Evolutionary conservation across 352 stramenopile genomes (phyloP), one percentile per base, ranked within the genome.

Genomic region (Globisporangium takayamanum): DNA sequence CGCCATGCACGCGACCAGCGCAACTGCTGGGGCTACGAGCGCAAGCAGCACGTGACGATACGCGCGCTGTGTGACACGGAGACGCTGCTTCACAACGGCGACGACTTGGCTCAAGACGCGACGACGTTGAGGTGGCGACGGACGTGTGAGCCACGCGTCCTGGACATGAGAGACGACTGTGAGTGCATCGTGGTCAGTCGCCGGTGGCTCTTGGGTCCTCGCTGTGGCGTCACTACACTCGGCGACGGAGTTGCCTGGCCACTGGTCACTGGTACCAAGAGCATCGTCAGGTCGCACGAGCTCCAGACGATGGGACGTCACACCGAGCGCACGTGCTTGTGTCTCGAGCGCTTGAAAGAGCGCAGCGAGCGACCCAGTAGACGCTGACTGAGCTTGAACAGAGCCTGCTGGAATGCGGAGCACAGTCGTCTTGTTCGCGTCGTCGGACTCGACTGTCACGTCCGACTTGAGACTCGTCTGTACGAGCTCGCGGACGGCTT

Each of bases 231-330:
- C 33, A 39, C 10, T 10, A 39, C 33, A 1, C 6, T 39, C 33
- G 33, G 10, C 33, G 5, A 12, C 33, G 1, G 33, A 10, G 33
- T 14, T 12, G 33, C 5, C 10, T 39, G 33, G 1, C 33, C 6
- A 12, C 33, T 10, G 6, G 7, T 0, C 1, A 7, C 33, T 16
- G 0, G 22, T 37, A 15, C 39, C n/a, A 39, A 90, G 84, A 12
- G 84, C 80, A 57, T 89, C 74, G 54, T 90, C 78, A 25, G 88
- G 63, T 7, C 76, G 78, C 15, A 74, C 78, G 20, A 98, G 87
- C 33, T 81, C 89, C 30, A 82, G 53, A 8, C 59, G 57, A 49
- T 78, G 79, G 52, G 71, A 67, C 1, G 57, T 52, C 2, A 74
- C 53, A 0, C 70, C 70, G 7, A 93, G 52, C 0, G 42, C 25